Evolutionary conservation across 2,329 filamentous ascomycete species (phyloP).

Genomic region (Simplicillium aogashimaense): DNA sequence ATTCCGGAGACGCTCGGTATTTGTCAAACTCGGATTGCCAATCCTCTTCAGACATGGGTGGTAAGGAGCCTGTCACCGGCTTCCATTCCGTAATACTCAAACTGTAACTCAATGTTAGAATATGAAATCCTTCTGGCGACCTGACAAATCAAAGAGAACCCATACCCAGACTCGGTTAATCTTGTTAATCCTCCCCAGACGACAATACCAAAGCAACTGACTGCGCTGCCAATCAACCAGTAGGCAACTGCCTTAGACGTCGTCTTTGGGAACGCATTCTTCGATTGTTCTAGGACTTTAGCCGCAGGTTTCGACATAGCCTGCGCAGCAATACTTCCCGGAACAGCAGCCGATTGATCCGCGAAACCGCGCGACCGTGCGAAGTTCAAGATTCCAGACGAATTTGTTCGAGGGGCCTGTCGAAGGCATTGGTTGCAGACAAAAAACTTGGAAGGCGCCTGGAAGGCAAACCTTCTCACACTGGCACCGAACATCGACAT

Average conservation of each 20-base stretch:
- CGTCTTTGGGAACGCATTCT: constrained; percentile 44
- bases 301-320: constrained; percentile 13
- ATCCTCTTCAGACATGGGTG: constrained; percentile 65
- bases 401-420: constrained; percentile 18
- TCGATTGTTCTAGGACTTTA: constrained; percentile 13
- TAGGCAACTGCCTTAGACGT: constrained; percentile 73
- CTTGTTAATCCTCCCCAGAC: constrained; percentile 89
- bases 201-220: constrained; percentile 93
- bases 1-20: constrained; percentile 89
- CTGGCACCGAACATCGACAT: constrained; percentile 34
- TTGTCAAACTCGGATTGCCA: constrained; percentile 93
- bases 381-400: constrained; percentile 28
- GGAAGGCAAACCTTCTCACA: constrained; percentile 28
- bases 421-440: constrained; percentile 40
- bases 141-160: neutral
- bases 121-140: neutral
- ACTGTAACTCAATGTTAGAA: constrained; percentile 30
- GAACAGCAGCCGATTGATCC: constrained; percentile 19
- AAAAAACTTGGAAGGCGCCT: constrained; percentile 27
- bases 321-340: constrained; percentile 14
- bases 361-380: constrained; percentile 28
- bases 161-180: constrained; percentile 89
- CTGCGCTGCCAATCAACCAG: constrained; percentile 87
- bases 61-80: constrained; percentile 85
- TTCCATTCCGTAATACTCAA: constrained; percentile 98